Evolutionary conservation across 164 flowering plant species (phyloP), one percentile per base, ranked within the genome.

Genomic region (Nymphaea colorata): DNA sequence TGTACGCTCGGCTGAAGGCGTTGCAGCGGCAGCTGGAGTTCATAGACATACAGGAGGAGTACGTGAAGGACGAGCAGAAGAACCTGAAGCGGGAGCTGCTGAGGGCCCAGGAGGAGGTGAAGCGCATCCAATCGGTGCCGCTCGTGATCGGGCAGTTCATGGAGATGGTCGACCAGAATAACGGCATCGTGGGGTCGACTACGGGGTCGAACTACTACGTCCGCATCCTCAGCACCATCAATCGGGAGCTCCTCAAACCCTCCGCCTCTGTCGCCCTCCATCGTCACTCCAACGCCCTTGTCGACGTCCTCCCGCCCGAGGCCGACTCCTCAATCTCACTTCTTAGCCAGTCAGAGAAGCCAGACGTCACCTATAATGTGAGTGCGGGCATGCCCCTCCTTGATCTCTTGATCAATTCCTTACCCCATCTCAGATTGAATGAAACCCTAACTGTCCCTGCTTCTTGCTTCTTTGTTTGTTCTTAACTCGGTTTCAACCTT

Each of bases 261-360:
- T 86, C 96, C 3, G 94, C 96, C 2, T 85, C 91, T 0, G 98
- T 93, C 3, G 98, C 98, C 0, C 74, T 93, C 59, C 98, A 93
- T 69, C 85, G 97, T 1, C 97, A 93, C 70, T 88, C 96, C 14
- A 93, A 93, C 68, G 97, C 98, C 14, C 85, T 93, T 1, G 98
- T 93, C 2, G 98, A 93, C 73, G 96, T 93, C 0, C 72, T 93
- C 70, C 98, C 98, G 3, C 98, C 98, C 2, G 98, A 93, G 72
- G 98, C 97, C 4, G 98, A 93, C 67, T 78, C 81, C 3, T 89
- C 96, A 73, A 93, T 93, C 60, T 91, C 97, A 14, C 72, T 93
- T n/a, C 83, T 93, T 47, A 84, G 91, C 70, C 98, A 93, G 77
- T 85, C 93, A 3, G 98, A 93, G 88, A 91, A 89, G 92, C 98